Percentiles rank a stretch among this genome's conserved stretches.
Evolutionary conservation across 2,329 filamentous ascomycete genomes (phyloP).

Genomic region (Alternaria sp.): DNA sequence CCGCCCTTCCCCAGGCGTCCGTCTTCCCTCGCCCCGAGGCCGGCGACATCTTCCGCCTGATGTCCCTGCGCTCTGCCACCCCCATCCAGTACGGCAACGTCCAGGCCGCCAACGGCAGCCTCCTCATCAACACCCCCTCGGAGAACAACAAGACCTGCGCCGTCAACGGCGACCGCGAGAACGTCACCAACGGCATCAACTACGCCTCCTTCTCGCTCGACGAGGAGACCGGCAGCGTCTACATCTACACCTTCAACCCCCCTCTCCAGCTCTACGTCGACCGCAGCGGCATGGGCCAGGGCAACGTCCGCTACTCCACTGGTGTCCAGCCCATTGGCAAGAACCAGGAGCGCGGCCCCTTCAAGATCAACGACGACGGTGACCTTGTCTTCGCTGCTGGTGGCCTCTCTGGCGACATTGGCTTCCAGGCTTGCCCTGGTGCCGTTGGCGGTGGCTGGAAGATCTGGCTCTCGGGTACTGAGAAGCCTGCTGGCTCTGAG

Average conservation of each 20-base stretch:
- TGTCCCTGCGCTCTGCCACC: slow-evolving; percentile 59
- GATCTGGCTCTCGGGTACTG: slow-evolving; percentile 31
- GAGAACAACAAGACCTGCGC: slow-evolving; percentile 59
- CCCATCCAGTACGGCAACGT: slow-evolving; percentile 57
- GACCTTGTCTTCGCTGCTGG: slow-evolving; percentile 54
- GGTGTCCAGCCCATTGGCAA: slow-evolving; percentile 50
- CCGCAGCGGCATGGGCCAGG: slow-evolving; percentile 65
- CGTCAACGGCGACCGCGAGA: slow-evolving; percentile 17
- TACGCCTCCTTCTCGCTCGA: slow-evolving; percentile 60
- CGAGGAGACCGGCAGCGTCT: slow-evolving; percentile 47
- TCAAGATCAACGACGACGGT: slow-evolving; percentile 52
- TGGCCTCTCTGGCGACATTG: slow-evolving; percentile 36
- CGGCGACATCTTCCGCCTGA: slow-evolving; percentile 55
- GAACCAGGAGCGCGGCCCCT: slow-evolving; percentile 58
- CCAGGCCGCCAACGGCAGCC: slow-evolving; percentile 53
- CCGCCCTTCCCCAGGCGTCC: slow-evolving; percentile 34
- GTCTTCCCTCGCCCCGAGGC: slow-evolving; percentile 30
- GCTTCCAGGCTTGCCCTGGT: slow-evolving; percentile 63
- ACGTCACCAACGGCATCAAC: slow-evolving; percentile 27
- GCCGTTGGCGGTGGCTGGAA: slow-evolving; percentile 50
- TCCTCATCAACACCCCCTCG: slow-evolving; percentile 52
- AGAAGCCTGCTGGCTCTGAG: slow-evolving; percentile 28
- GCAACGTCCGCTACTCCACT: slow-evolving; percentile 60
- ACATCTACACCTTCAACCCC: slow-evolving; percentile 56
- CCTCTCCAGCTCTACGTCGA: slow-evolving; percentile 62